A percentile compares a stretch with the other conserved stretches of the same genome.
Evolutionary conservation across 805 yeast genomes (phyloP).

Genomic region (Candida jianshihensis): DNA sequence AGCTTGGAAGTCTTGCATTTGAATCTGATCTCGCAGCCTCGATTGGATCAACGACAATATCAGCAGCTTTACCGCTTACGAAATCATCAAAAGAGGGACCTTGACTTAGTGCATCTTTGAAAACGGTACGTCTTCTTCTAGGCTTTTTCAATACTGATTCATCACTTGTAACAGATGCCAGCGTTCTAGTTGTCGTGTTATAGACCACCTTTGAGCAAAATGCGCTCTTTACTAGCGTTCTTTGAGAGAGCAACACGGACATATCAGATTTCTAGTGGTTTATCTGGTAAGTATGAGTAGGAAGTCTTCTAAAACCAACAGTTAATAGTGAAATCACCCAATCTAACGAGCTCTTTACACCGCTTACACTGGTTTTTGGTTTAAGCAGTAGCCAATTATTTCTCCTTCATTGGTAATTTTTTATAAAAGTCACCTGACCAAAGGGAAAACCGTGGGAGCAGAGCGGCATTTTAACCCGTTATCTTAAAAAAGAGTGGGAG

Average conservation of each 20-base stretch:
- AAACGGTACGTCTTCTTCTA: conserved; percentile 47
- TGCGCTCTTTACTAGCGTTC: conserved; percentile 1
- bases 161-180: conserved; percentile 11
- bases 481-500: neutral
- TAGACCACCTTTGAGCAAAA: neutral
- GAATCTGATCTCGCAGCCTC: conserved; percentile 65
- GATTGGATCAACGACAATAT: conserved; percentile 61
- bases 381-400: neutral
- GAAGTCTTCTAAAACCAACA: too few relatives aligned
- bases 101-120: conserved; percentile 61
- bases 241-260: conserved; percentile 1
- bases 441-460: conserved; percentile 2
- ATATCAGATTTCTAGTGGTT: too few relatives aligned
- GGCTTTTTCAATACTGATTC: conserved; percentile 19
- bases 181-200: conserved; percentile 5
- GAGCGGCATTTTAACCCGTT: too few relatives aligned
- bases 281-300: too few relatives aligned
- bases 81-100: conserved; percentile 97
- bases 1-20: conserved; percentile 71
- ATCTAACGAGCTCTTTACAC: too few relatives aligned
- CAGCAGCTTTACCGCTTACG: conserved; percentile 71
- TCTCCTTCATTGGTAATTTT: conserved; percentile 1
- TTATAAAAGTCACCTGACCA: neutral
- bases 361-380: too few relatives aligned
- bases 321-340: too few relatives aligned